Evolutionary conservation across 2,329 filamentous ascomycete genomes (phyloP), one percentile per base, ranked within the genome.

Genomic region (Cytospora piceae): DNA sequence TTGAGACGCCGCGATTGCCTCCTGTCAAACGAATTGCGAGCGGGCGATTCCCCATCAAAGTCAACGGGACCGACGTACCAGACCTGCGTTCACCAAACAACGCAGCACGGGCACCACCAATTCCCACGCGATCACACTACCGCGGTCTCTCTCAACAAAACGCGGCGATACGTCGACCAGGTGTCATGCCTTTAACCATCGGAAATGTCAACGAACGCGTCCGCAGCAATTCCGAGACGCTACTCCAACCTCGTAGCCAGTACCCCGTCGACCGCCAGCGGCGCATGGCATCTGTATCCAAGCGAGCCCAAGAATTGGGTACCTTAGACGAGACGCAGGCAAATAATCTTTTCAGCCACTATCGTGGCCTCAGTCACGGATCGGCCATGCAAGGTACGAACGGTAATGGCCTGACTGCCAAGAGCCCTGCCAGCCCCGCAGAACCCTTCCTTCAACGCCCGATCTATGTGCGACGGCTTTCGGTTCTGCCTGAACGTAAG

Each of bases 111-210:
- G 84, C 90, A 32, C 92, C 94, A 3, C 91, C 91, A 0, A 91
- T 96, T 67, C 93, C 93, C 0, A 86, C 86, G 5, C 86, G 90
- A 67, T 95, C 93, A 3, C 93, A 97, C 75, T 92, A 92, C 70
- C 88, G 94, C 34, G 88, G 88, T 1, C 79, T 90, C 4, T 92
- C 90, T 3, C 88, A 90, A 70, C 88, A 91, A 69, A 90, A 84
- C 70, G 80, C 84, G 2, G 79, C 49, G 29, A 80, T 87, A 55
- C 87, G 91, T 64, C 83, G 90, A 64, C 91, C 93, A 0, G 87
- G 88, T 2, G 84, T 93, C n/a, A 87, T 91, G 77, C 92, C 85
- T 11, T 73, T 88, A 54, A 87, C 89, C 3, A 88, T 91, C 63
- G 87, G 61, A 20, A 94, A 84, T 69, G 81, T 85, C 32, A 91